Base-by-base conservation (phyloP, 208 protist species). In the Herpetomonas tarakana region DNA sequence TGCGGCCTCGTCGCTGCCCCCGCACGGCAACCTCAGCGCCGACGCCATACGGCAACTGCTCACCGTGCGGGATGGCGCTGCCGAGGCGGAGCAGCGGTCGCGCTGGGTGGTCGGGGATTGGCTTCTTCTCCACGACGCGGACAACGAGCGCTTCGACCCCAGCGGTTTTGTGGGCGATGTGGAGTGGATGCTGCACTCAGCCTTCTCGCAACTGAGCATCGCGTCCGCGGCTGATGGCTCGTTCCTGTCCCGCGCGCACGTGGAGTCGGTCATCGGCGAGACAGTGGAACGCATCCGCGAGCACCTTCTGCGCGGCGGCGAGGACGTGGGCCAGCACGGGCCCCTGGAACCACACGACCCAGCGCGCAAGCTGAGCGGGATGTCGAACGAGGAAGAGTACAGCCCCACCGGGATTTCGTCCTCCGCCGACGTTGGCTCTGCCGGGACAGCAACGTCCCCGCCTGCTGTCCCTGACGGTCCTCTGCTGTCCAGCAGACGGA, bases 81-180 rank as follows among this genome's bases (percentile, higher is more conserved):
- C 78, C 1, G 88, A 94, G 64, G 55, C 61, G 6, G 54, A 67
- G 38, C 65, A 81, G 52, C 53, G 55, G 2, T 89, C 84, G 12
- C 72, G 88, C 14, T 94, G 88, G 88, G 88, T 90, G 6, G 75
- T 94, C 39, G 74, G 78, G n/a, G 87, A 94, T 65, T 94, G 87
- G 88, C 47, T 76, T 41, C 65, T 94, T 21, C 39, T 78, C 2
- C 58, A 56, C 29, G 72, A 81, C 25, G 62, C 74, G 28, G 57
- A 6, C 21, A 47, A 56, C 3, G 35, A 12, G 7, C 18, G n/a
- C 2, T 78, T 68, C 19, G 58, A 76, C 11, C 45, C 52, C 11
- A 52, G 76, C 27, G 45, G 73, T 21, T 62, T 86, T 28, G 30
- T 90, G 21, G 58, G 59, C 0, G 83, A 92, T 52, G 51, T 94